Percentiles rank a stretch among this genome's conserved stretches.
Evolutionary conservation across 768 basidiomycete genomes (phyloP).

Genomic region (Lactarius pseudohatsudake): DNA sequence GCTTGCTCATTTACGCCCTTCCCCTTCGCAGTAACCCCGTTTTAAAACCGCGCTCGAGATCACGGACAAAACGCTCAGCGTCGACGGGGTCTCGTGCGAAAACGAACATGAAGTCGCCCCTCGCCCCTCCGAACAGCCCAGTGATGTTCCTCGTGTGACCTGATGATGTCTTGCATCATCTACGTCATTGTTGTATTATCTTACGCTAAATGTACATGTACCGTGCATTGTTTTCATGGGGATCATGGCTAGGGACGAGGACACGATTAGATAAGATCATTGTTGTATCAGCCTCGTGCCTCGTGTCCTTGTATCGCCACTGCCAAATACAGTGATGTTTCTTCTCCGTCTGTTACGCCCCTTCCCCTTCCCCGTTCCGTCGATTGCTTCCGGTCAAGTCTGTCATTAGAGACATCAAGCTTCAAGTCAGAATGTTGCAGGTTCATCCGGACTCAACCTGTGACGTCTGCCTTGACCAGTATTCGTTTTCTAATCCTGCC

Average conservation of each 20-base stretch:
- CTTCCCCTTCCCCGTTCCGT: constrained; percentile 1
- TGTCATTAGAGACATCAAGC: not conserved
- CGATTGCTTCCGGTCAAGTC: not conserved
- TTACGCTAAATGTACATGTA: not conserved
- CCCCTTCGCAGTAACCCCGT: constrained; percentile 20
- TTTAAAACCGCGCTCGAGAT: constrained; percentile 25
- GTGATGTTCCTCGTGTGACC: constrained; percentile 16
- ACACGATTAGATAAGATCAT: constrained; percentile 16
- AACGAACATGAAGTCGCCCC: constrained; percentile 14
- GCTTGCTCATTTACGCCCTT: constrained; percentile 19
- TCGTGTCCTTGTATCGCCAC: constrained; percentile 18
- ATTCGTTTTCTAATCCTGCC: constrained; percentile 50
- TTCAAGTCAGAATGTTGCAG: constrained; percentile 47
- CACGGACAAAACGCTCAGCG: constrained; percentile 18
- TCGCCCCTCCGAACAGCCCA: constrained; percentile 26
- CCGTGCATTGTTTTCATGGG: not conserved
- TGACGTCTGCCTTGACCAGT: constrained; percentile 72
- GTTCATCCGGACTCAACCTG: constrained; percentile 70
- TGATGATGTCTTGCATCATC: constrained; percentile 1
- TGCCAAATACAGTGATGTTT: constrained; percentile 23
- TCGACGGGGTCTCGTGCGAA: constrained; percentile 19
- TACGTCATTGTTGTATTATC: not conserved
- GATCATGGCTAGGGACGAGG: not conserved
- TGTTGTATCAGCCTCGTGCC: constrained; percentile 14
- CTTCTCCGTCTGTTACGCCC: constrained; percentile 11